Evolutionary conservation across 2,329 filamentous ascomycete species (phyloP), one percentile per base, ranked within the genome.

Genomic region (Trichophyton schoenleinii): DNA sequence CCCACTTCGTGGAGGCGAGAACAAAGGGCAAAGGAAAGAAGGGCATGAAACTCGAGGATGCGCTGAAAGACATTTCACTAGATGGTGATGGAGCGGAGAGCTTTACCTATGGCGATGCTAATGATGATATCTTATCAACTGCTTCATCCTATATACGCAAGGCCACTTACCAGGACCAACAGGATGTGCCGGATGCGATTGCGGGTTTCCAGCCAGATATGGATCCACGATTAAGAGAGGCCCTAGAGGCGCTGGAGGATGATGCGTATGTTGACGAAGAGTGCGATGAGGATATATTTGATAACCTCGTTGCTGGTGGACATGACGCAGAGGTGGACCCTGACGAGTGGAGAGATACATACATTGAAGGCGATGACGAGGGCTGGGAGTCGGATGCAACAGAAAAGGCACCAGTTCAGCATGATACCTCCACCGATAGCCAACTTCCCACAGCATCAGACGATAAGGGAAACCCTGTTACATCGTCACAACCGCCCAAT

Each of bases 321-420:
- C 78, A 82, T 36, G 73, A 70, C n/a, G 73, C 77, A 64, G 91
- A 95, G 72, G 76, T 95, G 18, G 86, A 90, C n/a, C 79, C 85
- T 36, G 81, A 85, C 53, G 90, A 95, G 64, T 97, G 92, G 72
- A 87, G 94, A 48, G 83, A 83, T 61, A 77, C 79, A 8, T 70
- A 78, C 57, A 80, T 82, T 42, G 79, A 80, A 9, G 78, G 79
- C 60, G 81, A 82, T 3, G 90, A 92, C 59, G 87, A 88, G 1
- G 94, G 92, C 4, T 99, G 91, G 91, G 91, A 96, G 74, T 95
- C 91, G 6, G 94, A 99, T 72, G 87, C 85, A 67, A 99, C 94
- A 0, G 90, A 87, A 71, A 95, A 87, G 78, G 86, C 87, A 3
- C 74, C 82, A 20, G 70, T 70, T 49, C 72, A 73, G n/a, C 75